Evolutionary conservation across 1,284 basidiomycete genomes (phyloP), one percentile per base, ranked within the genome.

Genomic region (Taiwanofungus camphoratus): DNA sequence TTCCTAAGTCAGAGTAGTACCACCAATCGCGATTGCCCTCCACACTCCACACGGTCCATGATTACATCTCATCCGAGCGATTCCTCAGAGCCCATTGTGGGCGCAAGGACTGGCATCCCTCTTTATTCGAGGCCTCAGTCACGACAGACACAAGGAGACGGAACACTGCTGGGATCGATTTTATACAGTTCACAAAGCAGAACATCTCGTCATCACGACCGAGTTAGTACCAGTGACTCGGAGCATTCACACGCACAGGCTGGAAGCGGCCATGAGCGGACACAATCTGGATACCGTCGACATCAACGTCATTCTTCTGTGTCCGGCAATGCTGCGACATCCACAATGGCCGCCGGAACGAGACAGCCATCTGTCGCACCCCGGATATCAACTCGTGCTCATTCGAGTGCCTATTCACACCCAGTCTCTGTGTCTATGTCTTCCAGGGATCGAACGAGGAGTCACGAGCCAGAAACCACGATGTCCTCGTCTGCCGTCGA

Each of bases 51-150:
- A 4, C 49, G 46, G 13, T 33, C 36, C 2, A 45, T 44, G 11
- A 26, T 38, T 12, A 23, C 44, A n/a, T 42, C 46, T 7, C 31
- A 48, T 38, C 44, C 53, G 24, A 39, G 41, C 21, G 45, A 46
- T 15, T 41, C 51, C 20, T 9, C 42, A 2, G 49, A 46, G 6
- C 31, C 41, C 9, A 45, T 50, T 36, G 34, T 51, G 9, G 54
- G 52, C 3, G 43, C 48, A 22, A 45, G 52, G 19, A 52, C 52
- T 4, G 54, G 54, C 21, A 29, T 56, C 16, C 40, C 50, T 6
- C 35, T 56, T 6, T 56, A 54, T 41, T 54, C 52, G 9, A 34
- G 52, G 8, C 49, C 46, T 3, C 43, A 45, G 36, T 45, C n/a
- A 45, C 43, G 24, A 40, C 49, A n/a, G 22, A 41, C 21, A 29